Conservation (phyloP, 192 early-diverging fungal species). For the Rhizophagus clarus region DNA sequence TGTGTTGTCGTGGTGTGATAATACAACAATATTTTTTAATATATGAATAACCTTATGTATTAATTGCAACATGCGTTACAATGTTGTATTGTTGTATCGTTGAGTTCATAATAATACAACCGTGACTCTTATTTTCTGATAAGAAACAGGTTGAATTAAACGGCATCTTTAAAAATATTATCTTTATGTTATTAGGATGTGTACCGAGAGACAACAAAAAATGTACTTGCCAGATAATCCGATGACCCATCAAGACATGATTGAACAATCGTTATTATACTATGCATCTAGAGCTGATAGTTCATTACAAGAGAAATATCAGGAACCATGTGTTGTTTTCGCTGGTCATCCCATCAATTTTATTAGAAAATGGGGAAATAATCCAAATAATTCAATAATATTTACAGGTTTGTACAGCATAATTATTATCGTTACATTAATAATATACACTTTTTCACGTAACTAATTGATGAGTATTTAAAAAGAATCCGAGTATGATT, state of each 20-base stretch:
- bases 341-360: slow-evolving; percentile 39
- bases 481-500: slow-evolving; percentile 44
- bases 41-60: too few species aligned
- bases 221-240: slow-evolving; percentile 68
- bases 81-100: too few species aligned
- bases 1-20: too few species aligned
- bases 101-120: too few species aligned
- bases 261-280: slow-evolving; percentile 42
- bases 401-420: slow-evolving; percentile 43
- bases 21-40: too few species aligned
- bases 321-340: slow-evolving; percentile 68
- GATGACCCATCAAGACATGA: slow-evolving; percentile 50
- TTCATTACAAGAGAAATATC: slow-evolving; percentile 32
- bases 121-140: too few species aligned
- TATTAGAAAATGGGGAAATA: slow-evolving; percentile 48
- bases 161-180: too few species aligned
- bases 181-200: neutral
- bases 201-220: slow-evolving; percentile 60
- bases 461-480: neutral
- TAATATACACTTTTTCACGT: neutral
- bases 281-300: slow-evolving; percentile 38
- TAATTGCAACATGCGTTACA: too few species aligned
- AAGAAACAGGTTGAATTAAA: too few species aligned
- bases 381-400: slow-evolving; percentile 49
- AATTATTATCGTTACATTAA: neutral